Conservation (phyloP, 2,329 filamentous ascomycete genomes). For the Aspergillus sp. region DNA sequence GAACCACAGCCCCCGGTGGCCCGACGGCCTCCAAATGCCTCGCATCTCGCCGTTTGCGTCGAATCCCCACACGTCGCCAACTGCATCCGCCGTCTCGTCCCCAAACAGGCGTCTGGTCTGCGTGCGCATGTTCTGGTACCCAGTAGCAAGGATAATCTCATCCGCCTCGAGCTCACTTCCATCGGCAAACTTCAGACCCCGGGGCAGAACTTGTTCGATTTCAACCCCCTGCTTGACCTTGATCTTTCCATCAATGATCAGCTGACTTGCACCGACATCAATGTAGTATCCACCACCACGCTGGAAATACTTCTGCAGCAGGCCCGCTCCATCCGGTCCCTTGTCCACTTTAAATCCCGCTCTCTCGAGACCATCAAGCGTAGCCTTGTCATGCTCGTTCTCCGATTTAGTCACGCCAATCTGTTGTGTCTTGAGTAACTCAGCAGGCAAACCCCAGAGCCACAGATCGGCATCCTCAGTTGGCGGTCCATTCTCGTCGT, state of each 20-base stretch:
- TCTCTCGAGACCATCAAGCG: constrained; percentile 53
- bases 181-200: constrained; percentile 59
- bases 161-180: constrained; percentile 65
- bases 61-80: constrained; percentile 67
- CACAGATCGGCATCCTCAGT: constrained; percentile 69
- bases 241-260: constrained; percentile 68
- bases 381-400: constrained; percentile 38
- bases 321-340: constrained; percentile 61
- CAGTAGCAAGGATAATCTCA: constrained; percentile 63
- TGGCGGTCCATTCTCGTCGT: constrained; percentile 55
- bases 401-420: constrained; percentile 48
- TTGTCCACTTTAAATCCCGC: constrained; percentile 66
- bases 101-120: constrained; percentile 66
- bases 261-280: constrained; percentile 65
- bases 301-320: constrained; percentile 67
- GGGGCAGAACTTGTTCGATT: constrained; percentile 56
- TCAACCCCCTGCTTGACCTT: constrained; percentile 67
- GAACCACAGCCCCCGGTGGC: constrained; percentile 70
- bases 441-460: constrained; percentile 60
- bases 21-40: constrained; percentile 65
- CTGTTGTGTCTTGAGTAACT: constrained; percentile 65
- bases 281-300: constrained; percentile 73
- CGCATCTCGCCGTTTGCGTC: constrained; percentile 60
- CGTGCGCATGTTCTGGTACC: constrained; percentile 71
- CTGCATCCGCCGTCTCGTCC: constrained; percentile 62